phyloP scores from a whole-genome alignment of 2,329 filamentous ascomycete species.

The Ceratocystis albifundus region DNA sequence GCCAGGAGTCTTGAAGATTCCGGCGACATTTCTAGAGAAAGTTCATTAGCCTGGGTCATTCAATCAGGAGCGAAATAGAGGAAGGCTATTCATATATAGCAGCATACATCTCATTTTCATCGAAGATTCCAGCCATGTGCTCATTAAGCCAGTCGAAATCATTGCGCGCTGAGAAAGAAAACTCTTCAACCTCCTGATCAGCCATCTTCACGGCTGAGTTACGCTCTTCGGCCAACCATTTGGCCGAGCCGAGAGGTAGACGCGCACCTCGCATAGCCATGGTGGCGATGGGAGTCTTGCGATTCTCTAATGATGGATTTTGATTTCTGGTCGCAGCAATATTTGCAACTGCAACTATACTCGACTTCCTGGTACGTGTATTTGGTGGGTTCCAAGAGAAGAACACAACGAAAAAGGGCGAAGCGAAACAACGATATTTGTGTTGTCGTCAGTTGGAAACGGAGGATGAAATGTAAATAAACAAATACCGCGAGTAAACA shows the following conservation, averaged over 20 bases:
- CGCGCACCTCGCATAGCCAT: constrained; percentile 44
- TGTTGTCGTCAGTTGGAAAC: constrained; percentile 6
- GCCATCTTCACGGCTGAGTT: constrained; percentile 64
- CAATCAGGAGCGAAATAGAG: background rate
- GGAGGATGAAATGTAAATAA: constrained; percentile 2
- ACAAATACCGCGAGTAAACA: constrained; percentile 7
- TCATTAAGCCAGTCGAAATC: constrained; percentile 98
- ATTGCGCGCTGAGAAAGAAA: constrained; percentile 80
- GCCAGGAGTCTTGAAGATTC: constrained; percentile 90
- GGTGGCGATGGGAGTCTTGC: constrained; percentile 21
- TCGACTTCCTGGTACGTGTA: too few relatives aligned
- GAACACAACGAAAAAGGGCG: too few relatives aligned
- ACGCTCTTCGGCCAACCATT: constrained; percentile 80
- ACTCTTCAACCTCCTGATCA: constrained; percentile 78
- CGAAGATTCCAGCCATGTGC: constrained; percentile 93
- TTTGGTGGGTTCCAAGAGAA: too few relatives aligned
- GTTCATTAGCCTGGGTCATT: background rate
- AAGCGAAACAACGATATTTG: too few relatives aligned
- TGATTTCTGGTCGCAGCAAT: too few relatives aligned
- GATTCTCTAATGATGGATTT: background rate
- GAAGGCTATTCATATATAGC: too few relatives aligned
- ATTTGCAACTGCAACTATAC: too few relatives aligned
- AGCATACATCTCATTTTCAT: constrained; percentile 65
- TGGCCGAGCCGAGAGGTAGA: constrained; percentile 62
- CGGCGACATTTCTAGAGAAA: constrained; percentile 62